A percentile compares a stretch with the other conserved stretches of the same genome.
Evolutionary conservation across 1,139 yeast species (phyloP).

Genomic region (Kodamaea sp.): DNA sequence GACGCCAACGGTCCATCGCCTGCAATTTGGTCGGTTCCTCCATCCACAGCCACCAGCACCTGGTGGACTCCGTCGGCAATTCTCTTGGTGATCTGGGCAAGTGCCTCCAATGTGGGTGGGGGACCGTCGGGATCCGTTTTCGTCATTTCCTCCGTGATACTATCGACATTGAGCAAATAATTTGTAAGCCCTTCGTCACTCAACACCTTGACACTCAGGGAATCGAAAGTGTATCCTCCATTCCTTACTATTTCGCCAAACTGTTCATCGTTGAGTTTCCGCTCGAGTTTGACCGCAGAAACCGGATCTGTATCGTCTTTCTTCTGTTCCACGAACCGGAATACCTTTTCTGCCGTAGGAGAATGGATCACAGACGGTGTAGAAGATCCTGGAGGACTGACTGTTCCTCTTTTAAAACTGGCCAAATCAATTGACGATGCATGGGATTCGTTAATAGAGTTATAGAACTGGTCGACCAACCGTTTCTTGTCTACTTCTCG

Average conservation of each 20-base stretch:
- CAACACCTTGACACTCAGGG: constrained; percentile 17
- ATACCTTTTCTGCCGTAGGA: constrained; percentile 11
- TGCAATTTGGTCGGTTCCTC: background rate
- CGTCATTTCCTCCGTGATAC: constrained; percentile 23
- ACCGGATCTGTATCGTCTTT: background rate
- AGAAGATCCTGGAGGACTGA: constrained; percentile 1
- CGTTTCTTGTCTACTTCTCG: constrained; percentile 28
- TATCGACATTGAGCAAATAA: constrained; percentile 37
- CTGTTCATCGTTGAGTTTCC: constrained; percentile 12
- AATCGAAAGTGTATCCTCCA: constrained; percentile 27
- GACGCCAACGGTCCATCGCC: constrained; percentile 8
- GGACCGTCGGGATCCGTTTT: constrained; percentile 7
- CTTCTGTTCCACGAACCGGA: constrained; percentile 8
- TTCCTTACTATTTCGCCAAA: constrained; percentile 20
- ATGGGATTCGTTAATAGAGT: constrained; percentile 16
- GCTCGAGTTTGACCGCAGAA: background rate
- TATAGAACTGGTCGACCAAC: constrained; percentile 46
- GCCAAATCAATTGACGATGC: constrained; percentile 6
- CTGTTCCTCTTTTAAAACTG: background rate
- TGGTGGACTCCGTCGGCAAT: constrained; percentile 7
- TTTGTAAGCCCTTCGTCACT: constrained; percentile 31
- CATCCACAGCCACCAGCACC: constrained; percentile 5
- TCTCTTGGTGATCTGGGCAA: constrained; percentile 7
- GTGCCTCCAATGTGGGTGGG: constrained; percentile 10
- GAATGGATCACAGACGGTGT: constrained; percentile 7